Evolutionary conservation across 2,329 filamentous ascomycete genomes (phyloP), one percentile per base, ranked within the genome.

Genomic region (Aaosphaeria pasadenensis): DNA sequence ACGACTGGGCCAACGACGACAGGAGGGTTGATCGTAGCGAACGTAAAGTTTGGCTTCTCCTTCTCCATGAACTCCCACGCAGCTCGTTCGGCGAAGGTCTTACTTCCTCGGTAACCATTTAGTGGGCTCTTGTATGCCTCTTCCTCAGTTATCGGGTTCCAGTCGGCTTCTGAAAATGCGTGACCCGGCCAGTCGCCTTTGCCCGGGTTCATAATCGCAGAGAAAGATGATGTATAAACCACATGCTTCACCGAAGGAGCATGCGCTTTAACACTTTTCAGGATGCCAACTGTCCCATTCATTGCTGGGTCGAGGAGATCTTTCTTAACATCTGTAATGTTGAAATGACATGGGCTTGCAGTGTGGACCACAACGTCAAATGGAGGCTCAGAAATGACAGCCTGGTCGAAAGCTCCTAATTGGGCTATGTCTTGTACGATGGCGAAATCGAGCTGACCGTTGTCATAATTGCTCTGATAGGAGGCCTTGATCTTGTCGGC

Each of bases 371-470:
- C 86, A 41, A 80, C 84, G 58, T 89, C 85, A 53, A 92, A 88
- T 0, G 83, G 81, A 11, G 82, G 82, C 46, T 81, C 74, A 11
- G 81, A 83, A 53, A 81, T 74, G 42, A 85, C 77, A 11, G 80
- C 82, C 66, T 77, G 60, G 52, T 78, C 76, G 54, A 94, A 95
- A 28, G 87, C 88, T 13, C 80, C 81, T 24, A 83, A 78, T 52
- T 83, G 64, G 0, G 86, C 85, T 54, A 95, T 85, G 55, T 95
- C 87, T 43, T 83, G 77, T 9, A 95, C 87, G 50, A 92, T 80
- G 33, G 70, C 77, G 61, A 85, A 87, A 49, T 79, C 79, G 31
- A 88, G 74, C 62, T 81, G 80, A 47, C 79, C 77, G 48, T 80
- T 78, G 2, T 78, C 72, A n/a, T 49, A 58, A 6, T 73, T 69